phyloP scores from a whole-genome alignment of 2,329 filamentous ascomycete genomes.

The Clarireedia monteithiana region DNA sequence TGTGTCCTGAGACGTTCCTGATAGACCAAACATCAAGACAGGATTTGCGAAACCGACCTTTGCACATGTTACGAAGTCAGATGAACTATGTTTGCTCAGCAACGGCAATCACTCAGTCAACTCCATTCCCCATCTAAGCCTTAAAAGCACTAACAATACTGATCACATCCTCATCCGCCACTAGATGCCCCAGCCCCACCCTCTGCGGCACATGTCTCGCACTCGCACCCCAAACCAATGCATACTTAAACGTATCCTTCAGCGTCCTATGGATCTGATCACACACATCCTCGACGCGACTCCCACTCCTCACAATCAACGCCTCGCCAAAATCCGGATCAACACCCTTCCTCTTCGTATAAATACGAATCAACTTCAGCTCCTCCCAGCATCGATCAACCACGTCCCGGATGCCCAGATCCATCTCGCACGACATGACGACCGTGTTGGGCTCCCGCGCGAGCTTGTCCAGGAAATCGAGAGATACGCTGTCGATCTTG shows the following conservation, averaged over 20 bases:
- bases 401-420: slow-evolving; percentile 87
- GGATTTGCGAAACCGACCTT: too few species aligned
- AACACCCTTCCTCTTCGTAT: slow-evolving; percentile 91
- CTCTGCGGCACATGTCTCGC: slow-evolving; percentile 91
- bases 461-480: slow-evolving; percentile 87
- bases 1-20: too few species aligned
- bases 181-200: slow-evolving; percentile 76
- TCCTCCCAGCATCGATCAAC: slow-evolving; percentile 95
- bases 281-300: slow-evolving; percentile 93
- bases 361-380: slow-evolving; percentile 79
- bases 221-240: slow-evolving; percentile 94
- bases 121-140: neutral
- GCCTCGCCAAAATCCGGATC: slow-evolving; percentile 89
- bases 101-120: too few species aligned
- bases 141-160: slow-evolving; percentile 54
- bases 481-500: slow-evolving; percentile 93
- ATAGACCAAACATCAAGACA: too few species aligned
- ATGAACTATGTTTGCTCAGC: too few species aligned
- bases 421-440: slow-evolving; percentile 96
- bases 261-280: slow-evolving; percentile 88
- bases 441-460: slow-evolving; percentile 89
- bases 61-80: too few species aligned
- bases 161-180: slow-evolving; percentile 63
- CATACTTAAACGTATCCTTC: slow-evolving; percentile 99
- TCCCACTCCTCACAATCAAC: slow-evolving; percentile 81